These are phyloP conservation scores for Eimeria acervulina DNA, from an alignment of 169 alveolate genomes.

Conservation along the genomic window DNA sequence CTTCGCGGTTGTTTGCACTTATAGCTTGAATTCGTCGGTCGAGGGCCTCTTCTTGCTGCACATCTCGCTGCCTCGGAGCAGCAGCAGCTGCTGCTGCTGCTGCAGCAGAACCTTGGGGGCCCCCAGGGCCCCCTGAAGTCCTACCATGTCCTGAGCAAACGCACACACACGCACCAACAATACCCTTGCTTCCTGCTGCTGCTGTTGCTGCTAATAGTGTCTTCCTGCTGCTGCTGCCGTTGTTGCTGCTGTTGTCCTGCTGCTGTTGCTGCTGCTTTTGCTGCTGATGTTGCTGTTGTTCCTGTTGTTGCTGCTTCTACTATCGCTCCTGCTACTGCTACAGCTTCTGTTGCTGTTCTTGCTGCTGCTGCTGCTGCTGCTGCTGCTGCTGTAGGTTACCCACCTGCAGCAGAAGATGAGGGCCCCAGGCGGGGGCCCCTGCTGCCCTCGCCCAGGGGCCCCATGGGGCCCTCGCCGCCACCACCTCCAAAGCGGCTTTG, in stretches of 20 bases:
- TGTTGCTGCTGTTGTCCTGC: neutral
- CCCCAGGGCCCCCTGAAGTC: neutral
- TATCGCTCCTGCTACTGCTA: no score
- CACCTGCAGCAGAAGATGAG: constrained; percentile 8
- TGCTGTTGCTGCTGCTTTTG: neutral
- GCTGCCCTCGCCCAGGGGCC: constrained; percentile 11
- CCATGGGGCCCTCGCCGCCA: neutral
- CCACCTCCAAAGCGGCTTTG: constrained; percentile 26
- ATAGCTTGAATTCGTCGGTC: constrained; percentile 31
- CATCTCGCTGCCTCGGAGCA: constrained; percentile 35
- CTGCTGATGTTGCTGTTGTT: neutral
- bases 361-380: no score
- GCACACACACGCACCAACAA: neutral
- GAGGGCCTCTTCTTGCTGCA: constrained; percentile 58
- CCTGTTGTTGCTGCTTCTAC: no score
- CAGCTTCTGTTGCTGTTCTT: no score
- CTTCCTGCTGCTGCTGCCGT: constrained; percentile 5
- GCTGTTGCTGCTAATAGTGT: neutral
- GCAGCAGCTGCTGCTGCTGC: neutral
- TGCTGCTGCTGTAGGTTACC: neutral
- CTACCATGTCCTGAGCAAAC: constrained; percentile 10
- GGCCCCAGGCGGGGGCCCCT: constrained; percentile 31
- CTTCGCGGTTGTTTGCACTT: constrained; percentile 32
- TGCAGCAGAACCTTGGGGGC: constrained; percentile 5
- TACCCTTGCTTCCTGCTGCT: neutral